phyloP scores from a whole-genome alignment of 176 grass and related monocot genomes.

The Eragrostis curvula region DNA sequence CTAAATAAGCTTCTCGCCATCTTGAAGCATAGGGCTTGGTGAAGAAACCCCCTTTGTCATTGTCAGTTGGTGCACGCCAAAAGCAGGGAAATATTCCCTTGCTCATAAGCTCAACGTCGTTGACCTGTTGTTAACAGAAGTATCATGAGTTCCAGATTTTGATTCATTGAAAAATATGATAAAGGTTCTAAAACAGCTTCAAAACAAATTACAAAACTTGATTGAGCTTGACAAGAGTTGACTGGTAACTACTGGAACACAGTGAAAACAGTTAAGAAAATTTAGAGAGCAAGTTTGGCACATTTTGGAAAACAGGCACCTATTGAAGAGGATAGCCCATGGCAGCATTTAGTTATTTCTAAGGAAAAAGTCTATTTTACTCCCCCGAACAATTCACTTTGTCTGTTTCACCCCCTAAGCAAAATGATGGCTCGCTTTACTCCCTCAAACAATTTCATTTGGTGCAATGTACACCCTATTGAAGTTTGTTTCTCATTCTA shows the following conservation, averaged over 20 bases:
- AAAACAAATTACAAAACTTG: neutral
- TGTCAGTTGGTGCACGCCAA: constrained; percentile 89
- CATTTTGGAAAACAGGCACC: neutral
- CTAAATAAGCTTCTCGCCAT: constrained; percentile 73
- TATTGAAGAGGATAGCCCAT: neutral
- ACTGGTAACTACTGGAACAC: neutral
- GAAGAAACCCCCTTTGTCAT: constrained; percentile 78
- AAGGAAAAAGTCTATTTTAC: no score
- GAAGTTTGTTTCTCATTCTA: no score
- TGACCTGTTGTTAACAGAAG: constrained; percentile 52
- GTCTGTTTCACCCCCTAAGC: no score
- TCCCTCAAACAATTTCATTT: no score
- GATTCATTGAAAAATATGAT: neutral
- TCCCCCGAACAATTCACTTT: no score
- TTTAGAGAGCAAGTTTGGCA: neutral
- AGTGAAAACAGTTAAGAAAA: neutral
- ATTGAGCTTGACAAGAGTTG: neutral
- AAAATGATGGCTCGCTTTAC: no score
- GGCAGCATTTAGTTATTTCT: neutral
- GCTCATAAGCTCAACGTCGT: constrained; percentile 55
- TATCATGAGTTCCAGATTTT: constrained; percentile 1
- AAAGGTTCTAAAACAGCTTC: neutral
- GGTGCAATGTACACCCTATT: no score
- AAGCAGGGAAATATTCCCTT: constrained; percentile 87
- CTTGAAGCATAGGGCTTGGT: constrained; percentile 56